Conservation (phyloP, 2,329 filamentous ascomycete genomes). For the Talaromyces sp. region DNA sequence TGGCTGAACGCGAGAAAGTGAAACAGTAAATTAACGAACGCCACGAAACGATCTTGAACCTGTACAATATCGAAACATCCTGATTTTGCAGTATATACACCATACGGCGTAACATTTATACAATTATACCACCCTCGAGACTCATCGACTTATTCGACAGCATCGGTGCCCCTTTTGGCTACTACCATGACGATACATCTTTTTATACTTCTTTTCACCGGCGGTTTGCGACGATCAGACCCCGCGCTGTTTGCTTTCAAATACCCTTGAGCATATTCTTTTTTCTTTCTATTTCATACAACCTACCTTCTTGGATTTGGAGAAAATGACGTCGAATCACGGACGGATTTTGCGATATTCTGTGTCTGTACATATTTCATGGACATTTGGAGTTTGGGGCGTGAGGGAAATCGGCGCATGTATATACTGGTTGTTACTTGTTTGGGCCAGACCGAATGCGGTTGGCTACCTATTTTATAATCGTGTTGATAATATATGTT, state of each 20-base stretch:
- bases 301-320: neutral
- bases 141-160: constrained; percentile 1
- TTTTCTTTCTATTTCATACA: neutral
- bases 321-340: neutral
- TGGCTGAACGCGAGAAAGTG: constrained; percentile 60
- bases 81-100: neutral
- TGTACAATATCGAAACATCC: constrained; percentile 10
- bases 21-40: constrained; percentile 32
- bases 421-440: constrained; percentile 4
- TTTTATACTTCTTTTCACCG: neutral
- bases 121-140: neutral
- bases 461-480: neutral
- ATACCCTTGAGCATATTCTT: constrained; percentile 12
- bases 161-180: neutral
- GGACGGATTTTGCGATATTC: neutral
- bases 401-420: neutral
- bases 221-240: neutral
- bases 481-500: neutral
- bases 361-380: constrained; percentile 12
- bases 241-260: constrained; percentile 3
- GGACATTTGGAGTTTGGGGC: neutral
- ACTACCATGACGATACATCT: neutral
- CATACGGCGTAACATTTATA: neutral
- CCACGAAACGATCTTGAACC: constrained; percentile 13
- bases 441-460: neutral